These are phyloP conservation scores for Oehlia diaphana DNA, from an alignment of 192 early-diverging fungal genomes.

Conservation along the genomic window DNA sequence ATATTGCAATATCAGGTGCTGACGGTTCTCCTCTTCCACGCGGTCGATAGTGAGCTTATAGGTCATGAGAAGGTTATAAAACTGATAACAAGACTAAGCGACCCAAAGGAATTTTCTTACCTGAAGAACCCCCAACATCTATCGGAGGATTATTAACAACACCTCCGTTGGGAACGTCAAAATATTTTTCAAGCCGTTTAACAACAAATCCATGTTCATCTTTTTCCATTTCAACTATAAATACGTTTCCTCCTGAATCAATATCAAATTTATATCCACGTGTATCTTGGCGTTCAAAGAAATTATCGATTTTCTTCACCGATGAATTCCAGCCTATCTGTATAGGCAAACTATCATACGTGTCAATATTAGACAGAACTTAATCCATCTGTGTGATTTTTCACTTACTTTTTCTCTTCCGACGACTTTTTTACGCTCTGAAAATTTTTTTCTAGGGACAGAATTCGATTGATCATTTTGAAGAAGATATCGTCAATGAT, in stretches of 20 bases:
- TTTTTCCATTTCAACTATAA: neutral
- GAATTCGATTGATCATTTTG: neutral
- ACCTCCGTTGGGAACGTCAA: neutral
- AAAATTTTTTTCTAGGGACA: constrained; percentile 17
- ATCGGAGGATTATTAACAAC: neutral
- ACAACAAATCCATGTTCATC: neutral
- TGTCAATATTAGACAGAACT: constrained; percentile 13
- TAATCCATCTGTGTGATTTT: constrained; percentile 10
- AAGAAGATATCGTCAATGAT: too few species aligned
- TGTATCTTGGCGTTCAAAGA: constrained; percentile 22
- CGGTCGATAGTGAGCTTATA: constrained; percentile 15
- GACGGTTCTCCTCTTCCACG: constrained; percentile 5
- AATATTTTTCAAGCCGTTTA: neutral
- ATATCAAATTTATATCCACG: constrained; percentile 26
- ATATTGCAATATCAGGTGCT: neutral
- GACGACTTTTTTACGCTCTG: constrained; percentile 11
- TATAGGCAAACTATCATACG: constrained; percentile 26
- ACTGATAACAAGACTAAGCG: constrained; percentile 13
- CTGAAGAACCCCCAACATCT: neutral
- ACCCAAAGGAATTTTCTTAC: constrained; percentile 14
- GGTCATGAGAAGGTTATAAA: constrained; percentile 4
- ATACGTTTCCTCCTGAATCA: constrained; percentile 14
- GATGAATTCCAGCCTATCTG: constrained; percentile 28
- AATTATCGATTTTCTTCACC: constrained; percentile 1
- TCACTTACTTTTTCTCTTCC: constrained; percentile 18